Evolutionary conservation across 2,329 filamentous ascomycete species (phyloP).

Genomic region (Annulohypoxylon truncatum): DNA sequence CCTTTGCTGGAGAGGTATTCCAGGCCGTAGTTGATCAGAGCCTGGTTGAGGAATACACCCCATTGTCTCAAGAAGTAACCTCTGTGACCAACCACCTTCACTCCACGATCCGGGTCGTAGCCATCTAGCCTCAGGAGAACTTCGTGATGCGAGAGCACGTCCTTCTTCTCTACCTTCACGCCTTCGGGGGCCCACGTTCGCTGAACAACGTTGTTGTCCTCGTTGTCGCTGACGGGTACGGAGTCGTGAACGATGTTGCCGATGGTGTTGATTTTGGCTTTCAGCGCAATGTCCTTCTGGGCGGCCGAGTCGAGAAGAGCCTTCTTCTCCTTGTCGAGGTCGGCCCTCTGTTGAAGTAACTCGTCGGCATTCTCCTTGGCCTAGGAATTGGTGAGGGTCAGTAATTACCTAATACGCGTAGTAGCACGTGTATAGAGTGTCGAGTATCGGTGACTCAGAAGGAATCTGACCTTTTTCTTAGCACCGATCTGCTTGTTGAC

Average conservation of each 20-base stretch:
- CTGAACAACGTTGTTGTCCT: conserved; percentile 83
- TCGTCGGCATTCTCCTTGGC: conserved; percentile 89
- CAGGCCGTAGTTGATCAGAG: conserved; percentile 93
- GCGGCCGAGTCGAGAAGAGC: conserved; percentile 77
- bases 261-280: conserved; percentile 83
- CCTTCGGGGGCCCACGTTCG: conserved; percentile 85
- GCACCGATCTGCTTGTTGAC: conserved; percentile 89
- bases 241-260: conserved; percentile 93
- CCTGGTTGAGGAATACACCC: conserved; percentile 91
- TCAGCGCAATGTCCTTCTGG: conserved; percentile 79
- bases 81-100: conserved; percentile 93
- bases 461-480: conserved; percentile 80
- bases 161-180: conserved; percentile 77
- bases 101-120: conserved; percentile 91
- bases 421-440: not conserved
- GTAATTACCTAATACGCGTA: not conserved
- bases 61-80: conserved; percentile 93
- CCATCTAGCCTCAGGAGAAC: conserved; percentile 88
- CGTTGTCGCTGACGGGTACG: conserved; percentile 50
- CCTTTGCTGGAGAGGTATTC: conserved; percentile 86
- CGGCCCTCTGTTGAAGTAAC: conserved; percentile 80
- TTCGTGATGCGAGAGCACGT: conserved; percentile 91
- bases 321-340: conserved; percentile 85
- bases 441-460: conserved; percentile 37
- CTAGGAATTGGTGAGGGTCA: conserved; percentile 51